Base-by-base conservation (phyloP, 2,329 filamentous ascomycete species). In the Setomelanomma holmii region DNA sequence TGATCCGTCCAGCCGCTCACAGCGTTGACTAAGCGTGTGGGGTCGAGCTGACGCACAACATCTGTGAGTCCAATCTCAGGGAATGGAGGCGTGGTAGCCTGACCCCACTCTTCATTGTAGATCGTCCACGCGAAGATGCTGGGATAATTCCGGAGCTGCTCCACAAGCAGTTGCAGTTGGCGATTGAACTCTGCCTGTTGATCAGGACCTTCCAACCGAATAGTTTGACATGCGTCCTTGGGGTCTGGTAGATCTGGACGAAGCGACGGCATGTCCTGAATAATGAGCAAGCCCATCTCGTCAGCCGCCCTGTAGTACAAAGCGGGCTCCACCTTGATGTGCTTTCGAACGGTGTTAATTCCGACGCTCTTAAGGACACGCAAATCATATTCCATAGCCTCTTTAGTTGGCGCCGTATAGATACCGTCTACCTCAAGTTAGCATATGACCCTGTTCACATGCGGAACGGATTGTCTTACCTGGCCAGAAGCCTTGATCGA, bases 71-170 rank as follows among this genome's bases (percentile, higher is more conserved):
- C 74, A 12, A 81, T 80, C 55, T 90, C 87, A 0, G 86, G 84
- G 57, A 79, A 80, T 6, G 77, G 77, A 1, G 49, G 35, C 5
- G 39, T 50, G 0, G 77, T 77, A 2, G 83, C 72, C 63, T 90
- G 87, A 1, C 85, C 87, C 87, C 87, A 90, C 38, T 86, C 87
- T 68, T 90, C 87, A 64, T 90, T 89, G 71, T 89, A 90, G 60
- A 90, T 85, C 14, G 88, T 76, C 82, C 87, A 90, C 1, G 84
- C 82, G 8, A 84, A 79, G 54, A 90, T 89, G 49, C 83, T 86
- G 0, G 87, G 82, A 65, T 87, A 87, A 68, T 78, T 86, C 71
- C 83, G 84, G 67, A 85, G 83, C 56, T 89, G 85, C 34, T 84
- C 78, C 36, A 90, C 74, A 38, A 90, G 70, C 7, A 87, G 60